Evolutionary conservation across 108 stramenopile genomes (phyloP).

Genomic region (Pelagomonas calceolata): DNA sequence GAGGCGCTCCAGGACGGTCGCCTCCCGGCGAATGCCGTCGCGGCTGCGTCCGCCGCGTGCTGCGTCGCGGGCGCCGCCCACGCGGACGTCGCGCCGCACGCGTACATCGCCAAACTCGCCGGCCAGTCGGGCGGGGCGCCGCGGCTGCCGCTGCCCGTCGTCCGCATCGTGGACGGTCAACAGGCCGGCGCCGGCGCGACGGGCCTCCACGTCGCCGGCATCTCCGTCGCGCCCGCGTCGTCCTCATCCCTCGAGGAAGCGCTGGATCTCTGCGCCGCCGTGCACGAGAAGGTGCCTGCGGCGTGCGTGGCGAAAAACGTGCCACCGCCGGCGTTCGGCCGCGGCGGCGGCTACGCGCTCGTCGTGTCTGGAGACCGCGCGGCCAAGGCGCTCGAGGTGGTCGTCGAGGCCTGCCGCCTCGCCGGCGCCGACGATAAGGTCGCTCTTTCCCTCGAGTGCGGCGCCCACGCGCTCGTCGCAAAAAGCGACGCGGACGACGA

Average conservation of each 20-base stretch:
- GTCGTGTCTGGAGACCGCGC: neutral
- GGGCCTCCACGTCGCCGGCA: neutral
- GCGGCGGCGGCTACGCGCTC: neutral
- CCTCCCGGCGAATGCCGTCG: slow-evolving; percentile 26
- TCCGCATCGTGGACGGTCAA: neutral
- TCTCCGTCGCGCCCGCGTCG: neutral
- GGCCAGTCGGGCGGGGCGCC: neutral
- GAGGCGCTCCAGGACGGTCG: slow-evolving; percentile 15
- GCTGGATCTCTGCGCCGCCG: neutral
- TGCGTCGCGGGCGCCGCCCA: slow-evolving; percentile 30
- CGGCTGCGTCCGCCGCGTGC: slow-evolving; percentile 22
- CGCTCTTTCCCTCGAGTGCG: neutral
- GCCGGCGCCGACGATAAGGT: neutral
- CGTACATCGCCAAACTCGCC: slow-evolving; percentile 15
- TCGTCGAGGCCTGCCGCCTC: neutral
- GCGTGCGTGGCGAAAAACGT: neutral
- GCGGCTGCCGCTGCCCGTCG: neutral
- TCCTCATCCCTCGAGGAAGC: neutral
- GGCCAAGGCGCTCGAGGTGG: neutral
- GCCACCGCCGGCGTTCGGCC: neutral
- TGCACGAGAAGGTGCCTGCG: neutral
- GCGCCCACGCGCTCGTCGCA: neutral
- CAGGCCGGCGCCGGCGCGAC: neutral
- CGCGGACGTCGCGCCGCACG: slow-evolving; percentile 13
- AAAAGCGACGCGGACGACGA: neutral